Conservation (phyloP, 345 rosid genomes). For the Kernera saxatilis region DNA sequence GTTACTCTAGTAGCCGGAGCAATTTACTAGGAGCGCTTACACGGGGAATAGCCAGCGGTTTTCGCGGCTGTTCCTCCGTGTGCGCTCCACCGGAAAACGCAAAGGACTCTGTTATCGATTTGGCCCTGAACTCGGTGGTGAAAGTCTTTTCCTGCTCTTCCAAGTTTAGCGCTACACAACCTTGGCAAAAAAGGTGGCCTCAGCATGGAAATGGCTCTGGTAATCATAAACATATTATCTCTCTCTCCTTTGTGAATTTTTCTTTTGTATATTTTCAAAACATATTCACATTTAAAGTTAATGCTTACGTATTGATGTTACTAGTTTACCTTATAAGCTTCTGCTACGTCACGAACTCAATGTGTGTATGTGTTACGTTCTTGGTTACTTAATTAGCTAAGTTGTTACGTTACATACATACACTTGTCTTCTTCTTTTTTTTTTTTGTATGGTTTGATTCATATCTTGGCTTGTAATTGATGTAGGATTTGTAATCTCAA, state of each 20-base stretch:
- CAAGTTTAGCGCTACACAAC: slow-evolving; percentile 54
- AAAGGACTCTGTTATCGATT: slow-evolving; percentile 28
- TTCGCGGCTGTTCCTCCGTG: background rate
- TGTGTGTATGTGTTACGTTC: background rate
- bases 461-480: background rate
- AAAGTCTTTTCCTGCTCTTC: slow-evolving; percentile 55
- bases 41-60: background rate
- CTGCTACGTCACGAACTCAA: background rate
- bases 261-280: background rate
- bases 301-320: background rate
- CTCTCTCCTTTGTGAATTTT: background rate
- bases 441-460: background rate
- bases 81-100: background rate
- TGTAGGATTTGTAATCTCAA: slow-evolving; percentile 36
- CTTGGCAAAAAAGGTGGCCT: slow-evolving; percentile 70
- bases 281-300: background rate
- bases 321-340: background rate
- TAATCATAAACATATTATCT: background rate
- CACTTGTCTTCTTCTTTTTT: background rate
- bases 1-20: background rate
- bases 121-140: slow-evolving; percentile 66
- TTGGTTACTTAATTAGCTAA: background rate
- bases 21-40: background rate
- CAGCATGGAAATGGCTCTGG: slow-evolving; percentile 68
- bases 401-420: background rate